These are phyloP conservation scores for Aspergillus fructus DNA, from an alignment of 2,329 filamentous ascomycete genomes.

Conservation along the genomic window DNA sequence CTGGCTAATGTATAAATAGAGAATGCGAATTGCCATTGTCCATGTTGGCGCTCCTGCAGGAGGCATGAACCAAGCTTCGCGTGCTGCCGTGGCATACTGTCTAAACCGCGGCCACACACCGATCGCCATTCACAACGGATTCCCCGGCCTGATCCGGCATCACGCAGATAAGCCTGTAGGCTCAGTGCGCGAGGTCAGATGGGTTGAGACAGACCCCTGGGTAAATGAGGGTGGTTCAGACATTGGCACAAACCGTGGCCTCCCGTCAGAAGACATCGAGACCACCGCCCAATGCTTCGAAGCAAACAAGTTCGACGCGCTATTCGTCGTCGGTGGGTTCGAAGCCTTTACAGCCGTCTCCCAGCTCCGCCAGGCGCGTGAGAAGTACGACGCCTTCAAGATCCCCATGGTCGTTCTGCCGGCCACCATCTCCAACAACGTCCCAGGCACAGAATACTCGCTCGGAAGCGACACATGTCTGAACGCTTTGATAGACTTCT, in stretches of 20 bases:
- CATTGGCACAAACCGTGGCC: slow-evolving; percentile 93
- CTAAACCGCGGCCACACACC: slow-evolving; percentile 88
- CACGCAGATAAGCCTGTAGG: slow-evolving; percentile 79
- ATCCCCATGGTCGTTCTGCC: slow-evolving; percentile 91
- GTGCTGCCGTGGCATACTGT: slow-evolving; percentile 91
- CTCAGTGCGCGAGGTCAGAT: slow-evolving; percentile 80
- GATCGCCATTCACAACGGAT: slow-evolving; percentile 92
- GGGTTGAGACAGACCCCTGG: slow-evolving; percentile 95
- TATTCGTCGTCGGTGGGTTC: slow-evolving; percentile 92
- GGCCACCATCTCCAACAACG: slow-evolving; percentile 98
- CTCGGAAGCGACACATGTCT: slow-evolving; percentile 95
- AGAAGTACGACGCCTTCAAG: slow-evolving; percentile 77
- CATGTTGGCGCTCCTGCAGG: slow-evolving; percentile 95
- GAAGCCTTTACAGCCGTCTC: slow-evolving; percentile 93
- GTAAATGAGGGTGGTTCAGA: slow-evolving; percentile 95
- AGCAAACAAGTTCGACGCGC: slow-evolving; percentile 82
- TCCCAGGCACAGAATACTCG: slow-evolving; percentile 95
- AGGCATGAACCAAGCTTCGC: slow-evolving; percentile 96
- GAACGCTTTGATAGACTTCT: slow-evolving; percentile 92
- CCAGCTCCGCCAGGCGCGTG: slow-evolving; percentile 77
- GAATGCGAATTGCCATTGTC: slow-evolving; percentile 92
- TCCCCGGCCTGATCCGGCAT: slow-evolving; percentile 88
- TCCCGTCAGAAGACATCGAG: slow-evolving; percentile 84
- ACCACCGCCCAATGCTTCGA: slow-evolving; percentile 79
- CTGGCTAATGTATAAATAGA: slow-evolving; percentile 48